Evolutionary conservation across 345 rosid species (phyloP).

Genomic region (Hirschfeldia incana): DNA sequence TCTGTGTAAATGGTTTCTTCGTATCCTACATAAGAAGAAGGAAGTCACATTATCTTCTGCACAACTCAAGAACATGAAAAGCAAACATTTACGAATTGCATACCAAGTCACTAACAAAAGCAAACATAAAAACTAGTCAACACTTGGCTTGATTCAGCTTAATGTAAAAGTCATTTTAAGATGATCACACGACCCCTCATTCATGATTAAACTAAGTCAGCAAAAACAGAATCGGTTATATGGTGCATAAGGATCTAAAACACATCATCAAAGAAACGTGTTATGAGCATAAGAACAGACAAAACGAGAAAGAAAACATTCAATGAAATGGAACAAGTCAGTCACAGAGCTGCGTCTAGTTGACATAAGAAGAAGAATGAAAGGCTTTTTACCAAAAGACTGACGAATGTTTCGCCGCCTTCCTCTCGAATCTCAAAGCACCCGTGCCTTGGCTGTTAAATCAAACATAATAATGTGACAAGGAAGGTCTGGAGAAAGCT

Average conservation of each 20-base stretch:
- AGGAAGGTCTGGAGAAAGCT: too few species aligned
- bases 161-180: not conserved
- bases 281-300: too few species aligned
- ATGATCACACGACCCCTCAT: not conserved
- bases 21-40: slow-evolving; percentile 25
- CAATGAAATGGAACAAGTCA: too few species aligned
- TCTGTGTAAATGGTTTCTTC: slow-evolving; percentile 66
- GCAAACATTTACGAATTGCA: not conserved
- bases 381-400: slow-evolving; percentile 67
- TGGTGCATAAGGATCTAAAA: not conserved
- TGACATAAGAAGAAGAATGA: not conserved
- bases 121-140: not conserved
- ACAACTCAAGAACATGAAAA: not conserved
- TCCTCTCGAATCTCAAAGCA: slow-evolving; percentile 85
- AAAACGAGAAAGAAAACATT: too few species aligned
- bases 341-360: not conserved
- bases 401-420: slow-evolving; percentile 65
- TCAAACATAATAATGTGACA: slow-evolving; percentile 5
- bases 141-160: not conserved
- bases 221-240: not conserved
- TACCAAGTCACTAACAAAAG: not conserved
- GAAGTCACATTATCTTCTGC: not conserved
- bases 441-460: slow-evolving; percentile 76
- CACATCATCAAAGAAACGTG: too few species aligned
- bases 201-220: not conserved